These are phyloP conservation scores for Dichomitus squalens DNA, from an alignment of 1,284 basidiomycete species.

Conservation along the genomic window DNA sequence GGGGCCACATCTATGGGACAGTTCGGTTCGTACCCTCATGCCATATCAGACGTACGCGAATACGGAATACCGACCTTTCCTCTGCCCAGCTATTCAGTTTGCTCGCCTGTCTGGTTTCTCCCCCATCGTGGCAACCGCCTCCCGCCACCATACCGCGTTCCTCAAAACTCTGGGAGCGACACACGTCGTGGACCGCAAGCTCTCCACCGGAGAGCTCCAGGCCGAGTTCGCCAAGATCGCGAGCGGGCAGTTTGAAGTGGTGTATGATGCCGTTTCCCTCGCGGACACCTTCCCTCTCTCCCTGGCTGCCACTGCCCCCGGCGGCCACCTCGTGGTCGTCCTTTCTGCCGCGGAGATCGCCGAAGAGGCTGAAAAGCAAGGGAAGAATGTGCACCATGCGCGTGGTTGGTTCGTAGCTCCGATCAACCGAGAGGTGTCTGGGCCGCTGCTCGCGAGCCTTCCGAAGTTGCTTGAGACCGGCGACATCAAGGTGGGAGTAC, in stretches of 20 bases:
- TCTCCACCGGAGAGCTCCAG: constrained; percentile 5
- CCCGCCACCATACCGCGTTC: constrained; percentile 46
- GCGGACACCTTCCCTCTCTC: constrained; percentile 24
- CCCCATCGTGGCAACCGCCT: constrained; percentile 50
- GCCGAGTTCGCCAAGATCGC: constrained; percentile 15
- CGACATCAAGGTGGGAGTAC: background rate
- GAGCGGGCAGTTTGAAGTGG: constrained; percentile 16
- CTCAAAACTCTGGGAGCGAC: constrained; percentile 31
- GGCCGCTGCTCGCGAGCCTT: constrained; percentile 41
- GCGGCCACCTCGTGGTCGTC: constrained; percentile 27
- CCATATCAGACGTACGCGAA: background rate
- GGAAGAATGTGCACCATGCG: background rate
- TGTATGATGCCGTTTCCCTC: constrained; percentile 31
- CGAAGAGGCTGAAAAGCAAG: no score
- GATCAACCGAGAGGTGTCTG: background rate
- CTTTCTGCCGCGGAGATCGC: background rate
- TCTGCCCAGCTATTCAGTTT: constrained; percentile 42
- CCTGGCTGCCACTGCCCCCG: constrained; percentile 29
- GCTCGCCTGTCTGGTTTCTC: constrained; percentile 50
- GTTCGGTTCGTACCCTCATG: constrained; percentile 26
- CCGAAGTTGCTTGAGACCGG: constrained; percentile 25
- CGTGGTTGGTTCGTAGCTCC: no score
- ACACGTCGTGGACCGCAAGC: constrained; percentile 28
- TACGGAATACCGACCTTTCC: background rate
- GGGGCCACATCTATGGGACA: constrained; percentile 39